Evolutionary conservation across 164 flowering plant genomes (phyloP), one percentile per base, ranked within the genome.

Genomic region (Chloranthus sessilifolius): DNA sequence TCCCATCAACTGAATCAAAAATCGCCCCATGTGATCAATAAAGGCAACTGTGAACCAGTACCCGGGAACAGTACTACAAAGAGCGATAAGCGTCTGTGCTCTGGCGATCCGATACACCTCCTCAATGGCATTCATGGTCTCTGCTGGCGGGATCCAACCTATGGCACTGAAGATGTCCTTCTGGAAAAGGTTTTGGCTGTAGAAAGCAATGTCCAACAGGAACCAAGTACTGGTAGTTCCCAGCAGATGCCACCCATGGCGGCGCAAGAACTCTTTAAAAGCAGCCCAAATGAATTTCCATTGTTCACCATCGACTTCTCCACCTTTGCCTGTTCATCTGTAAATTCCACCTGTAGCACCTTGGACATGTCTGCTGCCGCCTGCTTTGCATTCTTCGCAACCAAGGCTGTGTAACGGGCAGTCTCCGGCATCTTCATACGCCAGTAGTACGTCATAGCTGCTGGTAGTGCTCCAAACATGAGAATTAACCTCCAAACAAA

Each of bases 341-440:
- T 51, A 1, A 74, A 23, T 9, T 74, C 64, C 10, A 59, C 61
- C 5, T 71, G 52, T n/a, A 74, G 19, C 3, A 74, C 78, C 40
- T 53, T 68, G 7, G 73, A 39, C 78, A 74, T 74, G 56, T 74
- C 78, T 1, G 57, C 7, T 0, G 78, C 73, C 2, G 63, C 63
- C 37, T 62, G 70, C 47, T 70, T 74, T 9, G 79, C 81, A 20
- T 81, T 68, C 52, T 67, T 75, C 10, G 86, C 86, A 1, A 80
- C 74, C 0, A 80, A 62, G 1, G 86, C 86, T 0, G 83, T 78
- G 68, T 80, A 76, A 17, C 86, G 68, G 11, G 86, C 81, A 0
- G 86, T 80, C 43, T 78, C 83, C 0, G 83, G 86, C 86, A 80
- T 80, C 56, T 75, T 66, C 86, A 77, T 75, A 3, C 84, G 77